phyloP scores from a whole-genome alignment of 2,329 filamentous ascomycete species.

The Colletotrichum sp. region DNA sequence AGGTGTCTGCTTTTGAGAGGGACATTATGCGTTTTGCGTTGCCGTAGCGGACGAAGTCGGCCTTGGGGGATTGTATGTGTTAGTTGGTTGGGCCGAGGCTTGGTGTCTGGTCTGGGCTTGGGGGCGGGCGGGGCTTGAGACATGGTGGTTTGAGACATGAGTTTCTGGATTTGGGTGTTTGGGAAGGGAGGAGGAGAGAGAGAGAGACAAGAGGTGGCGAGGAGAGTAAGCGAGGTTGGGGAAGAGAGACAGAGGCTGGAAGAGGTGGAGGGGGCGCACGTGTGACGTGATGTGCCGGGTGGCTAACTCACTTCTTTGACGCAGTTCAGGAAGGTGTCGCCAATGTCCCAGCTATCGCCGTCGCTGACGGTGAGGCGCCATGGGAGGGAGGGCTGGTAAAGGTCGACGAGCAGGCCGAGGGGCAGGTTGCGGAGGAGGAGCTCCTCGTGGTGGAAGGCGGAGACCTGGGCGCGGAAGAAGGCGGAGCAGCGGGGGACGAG shows the following conservation, averaged over 20 bases:
- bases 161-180: neutral
- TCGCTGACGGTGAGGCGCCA: slow-evolving; percentile 61
- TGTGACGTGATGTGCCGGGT: neutral
- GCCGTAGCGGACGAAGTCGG: slow-evolving; percentile 87
- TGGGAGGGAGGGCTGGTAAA: slow-evolving; percentile 59
- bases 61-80: slow-evolving; percentile 37
- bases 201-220: neutral
- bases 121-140: neutral
- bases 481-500: slow-evolving; percentile 58
- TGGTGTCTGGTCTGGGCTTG: neutral
- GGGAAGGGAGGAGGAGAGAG: neutral
- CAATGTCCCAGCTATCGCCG: slow-evolving; percentile 63
- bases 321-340: slow-evolving; percentile 67
- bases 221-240: neutral
- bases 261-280: neutral
- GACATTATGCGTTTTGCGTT: slow-evolving; percentile 91
- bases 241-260: neutral
- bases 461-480: slow-evolving; percentile 59
- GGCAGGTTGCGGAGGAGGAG: slow-evolving; percentile 58
- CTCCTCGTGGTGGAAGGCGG: slow-evolving; percentile 63
- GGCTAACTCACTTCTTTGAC: slow-evolving; percentile 61
- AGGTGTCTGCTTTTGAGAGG: slow-evolving; percentile 83
- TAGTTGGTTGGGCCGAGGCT: neutral
- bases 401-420: slow-evolving; percentile 59
- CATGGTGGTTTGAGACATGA: neutral